Conservation (phyloP, 257 asterid species). For the Solanum corneliomulleri region DNA sequence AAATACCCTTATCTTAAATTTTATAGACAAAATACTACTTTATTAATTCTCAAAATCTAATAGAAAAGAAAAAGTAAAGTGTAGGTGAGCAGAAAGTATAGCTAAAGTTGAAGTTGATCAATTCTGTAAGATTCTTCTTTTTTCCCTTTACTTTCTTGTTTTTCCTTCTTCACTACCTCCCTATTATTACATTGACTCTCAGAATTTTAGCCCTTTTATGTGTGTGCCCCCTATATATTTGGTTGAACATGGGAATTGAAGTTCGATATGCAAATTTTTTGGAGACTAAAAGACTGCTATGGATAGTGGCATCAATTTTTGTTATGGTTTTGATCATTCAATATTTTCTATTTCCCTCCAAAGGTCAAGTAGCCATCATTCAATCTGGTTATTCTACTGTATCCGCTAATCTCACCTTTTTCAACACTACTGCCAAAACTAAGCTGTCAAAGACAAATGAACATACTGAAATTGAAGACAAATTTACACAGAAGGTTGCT, state of each 20-base stretch:
- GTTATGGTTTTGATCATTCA: constrained; percentile 13
- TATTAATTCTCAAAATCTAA: too few species aligned
- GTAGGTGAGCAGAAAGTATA: neutral
- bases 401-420: constrained; percentile 5
- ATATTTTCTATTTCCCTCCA: constrained; percentile 7
- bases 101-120: neutral
- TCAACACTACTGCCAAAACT: constrained; percentile 8
- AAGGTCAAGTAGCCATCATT: too few species aligned
- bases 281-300: neutral
- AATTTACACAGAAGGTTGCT: constrained; percentile 5
- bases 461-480: constrained; percentile 50
- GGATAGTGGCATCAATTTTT: constrained; percentile 2
- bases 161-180: neutral
- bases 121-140: neutral
- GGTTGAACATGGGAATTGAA: constrained; percentile 4
- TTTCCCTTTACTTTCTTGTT: neutral
- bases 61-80: too few species aligned
- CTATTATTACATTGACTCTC: neutral
- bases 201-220: neutral
- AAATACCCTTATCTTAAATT: too few species aligned
- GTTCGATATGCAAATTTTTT: neutral
- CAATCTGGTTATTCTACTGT: neutral
- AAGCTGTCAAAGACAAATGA: constrained; percentile 15
- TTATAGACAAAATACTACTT: neutral
- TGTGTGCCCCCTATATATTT: neutral